Percentiles rank a stretch among this genome's conserved stretches.
These are phyloP conservation scores for Neofusicoccum laricinum DNA, from an alignment of 2,329 filamentous ascomycete species.

Conservation along the genomic window DNA sequence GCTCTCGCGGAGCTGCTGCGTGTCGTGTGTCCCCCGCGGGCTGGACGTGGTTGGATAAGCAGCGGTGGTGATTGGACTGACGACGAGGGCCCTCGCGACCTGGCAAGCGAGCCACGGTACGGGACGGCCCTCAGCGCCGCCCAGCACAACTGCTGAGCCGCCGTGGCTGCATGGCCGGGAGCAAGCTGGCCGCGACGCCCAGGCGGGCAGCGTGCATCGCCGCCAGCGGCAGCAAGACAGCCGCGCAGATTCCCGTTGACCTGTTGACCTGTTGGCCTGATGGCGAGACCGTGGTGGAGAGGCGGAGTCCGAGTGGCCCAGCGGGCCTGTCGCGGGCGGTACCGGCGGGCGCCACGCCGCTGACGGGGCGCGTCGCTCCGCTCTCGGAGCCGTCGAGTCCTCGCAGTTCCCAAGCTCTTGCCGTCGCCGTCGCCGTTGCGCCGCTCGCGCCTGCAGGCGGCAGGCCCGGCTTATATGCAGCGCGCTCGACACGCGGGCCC, in stretches of 20 bases:
- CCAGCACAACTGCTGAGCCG: not conserved
- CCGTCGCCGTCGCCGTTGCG: too few relatives aligned
- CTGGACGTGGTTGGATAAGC: not conserved
- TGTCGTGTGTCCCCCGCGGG: too few relatives aligned
- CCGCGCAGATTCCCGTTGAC: too few relatives aligned
- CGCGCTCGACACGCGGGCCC: slow-evolving; percentile 2
- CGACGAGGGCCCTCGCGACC: too few relatives aligned
- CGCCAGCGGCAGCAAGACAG: too few relatives aligned
- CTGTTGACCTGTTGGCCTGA: too few relatives aligned
- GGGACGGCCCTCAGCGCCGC: not conserved
- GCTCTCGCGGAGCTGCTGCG: too few relatives aligned
- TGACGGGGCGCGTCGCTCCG: not conserved
- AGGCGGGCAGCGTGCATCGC: too few relatives aligned
- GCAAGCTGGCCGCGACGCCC: not conserved
- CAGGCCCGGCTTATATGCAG: too few relatives aligned
- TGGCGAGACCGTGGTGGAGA: not conserved
- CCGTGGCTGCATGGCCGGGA: not conserved
- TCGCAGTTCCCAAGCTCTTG: not conserved
- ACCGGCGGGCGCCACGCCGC: not conserved
- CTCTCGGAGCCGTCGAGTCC: not conserved
- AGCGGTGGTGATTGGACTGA: not conserved
- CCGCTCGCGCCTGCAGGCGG: too few relatives aligned
- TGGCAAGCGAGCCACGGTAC: not conserved
- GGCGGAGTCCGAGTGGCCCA: not conserved
- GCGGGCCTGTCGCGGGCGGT: not conserved